These are phyloP conservation scores for Chamaecyparis obtusa DNA, from an alignment of 75 land plant genomes.

Conservation along the genomic window DNA sequence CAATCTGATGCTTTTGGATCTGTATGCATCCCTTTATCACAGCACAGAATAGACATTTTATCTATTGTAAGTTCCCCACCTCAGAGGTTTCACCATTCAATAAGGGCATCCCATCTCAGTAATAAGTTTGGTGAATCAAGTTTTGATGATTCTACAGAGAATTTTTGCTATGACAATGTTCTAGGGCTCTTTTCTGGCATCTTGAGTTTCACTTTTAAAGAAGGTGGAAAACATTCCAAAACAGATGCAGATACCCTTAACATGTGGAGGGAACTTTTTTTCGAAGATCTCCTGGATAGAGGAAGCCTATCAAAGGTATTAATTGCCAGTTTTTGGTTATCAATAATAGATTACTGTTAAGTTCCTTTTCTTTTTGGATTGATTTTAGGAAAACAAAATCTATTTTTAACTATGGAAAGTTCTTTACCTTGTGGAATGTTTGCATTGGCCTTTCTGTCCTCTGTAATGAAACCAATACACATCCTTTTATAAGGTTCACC, in stretches of 20 bases:
- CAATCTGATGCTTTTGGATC: constrained; percentile 21
- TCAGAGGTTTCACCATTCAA: constrained; percentile 13
- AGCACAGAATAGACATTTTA: constrained; percentile 28
- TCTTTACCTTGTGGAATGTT: neutral
- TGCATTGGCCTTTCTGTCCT: neutral
- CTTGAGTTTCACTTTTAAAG: constrained; percentile 10
- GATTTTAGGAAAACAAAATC: neutral
- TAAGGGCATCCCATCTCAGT: neutral
- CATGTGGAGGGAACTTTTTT: constrained; percentile 19
- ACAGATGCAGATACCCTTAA: constrained; percentile 6
- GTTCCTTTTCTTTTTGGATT: neutral
- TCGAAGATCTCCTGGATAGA: constrained; percentile 15
- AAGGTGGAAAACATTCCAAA: neutral
- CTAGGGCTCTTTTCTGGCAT: constrained; percentile 26
- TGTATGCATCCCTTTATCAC: constrained; percentile 25
- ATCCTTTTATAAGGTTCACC: neutral
- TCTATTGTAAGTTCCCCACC: constrained; percentile 22
- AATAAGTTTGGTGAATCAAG: neutral
- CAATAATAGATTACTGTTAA: neutral
- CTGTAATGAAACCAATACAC: neutral
- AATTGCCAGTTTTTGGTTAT: neutral
- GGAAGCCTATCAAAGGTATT: constrained; percentile 24
- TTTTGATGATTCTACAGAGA: neutral
- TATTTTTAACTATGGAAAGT: neutral
- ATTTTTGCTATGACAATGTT: neutral